These are phyloP conservation scores for Pichiaceae sp. DNA, from an alignment of 1,139 yeast genomes.

Conservation along the genomic window DNA sequence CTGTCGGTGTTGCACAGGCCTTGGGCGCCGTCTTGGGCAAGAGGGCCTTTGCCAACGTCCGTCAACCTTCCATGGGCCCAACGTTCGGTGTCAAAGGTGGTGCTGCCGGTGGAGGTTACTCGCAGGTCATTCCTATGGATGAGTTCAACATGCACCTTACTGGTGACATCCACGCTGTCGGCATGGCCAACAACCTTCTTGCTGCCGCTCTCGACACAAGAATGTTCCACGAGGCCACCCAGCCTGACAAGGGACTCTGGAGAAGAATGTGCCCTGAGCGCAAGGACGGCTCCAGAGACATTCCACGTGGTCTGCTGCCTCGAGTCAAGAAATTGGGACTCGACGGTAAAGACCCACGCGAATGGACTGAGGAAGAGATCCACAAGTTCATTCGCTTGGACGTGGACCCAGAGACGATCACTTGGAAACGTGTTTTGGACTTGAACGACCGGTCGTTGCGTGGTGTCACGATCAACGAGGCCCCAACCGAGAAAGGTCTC, in stretches of 20 bases:
- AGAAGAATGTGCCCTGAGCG: conserved; percentile 82
- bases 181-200: conserved; percentile 88
- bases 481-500: conserved; percentile 90
- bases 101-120: conserved; percentile 99
- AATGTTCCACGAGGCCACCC: conserved; percentile 95
- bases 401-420: conserved; percentile 87
- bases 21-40: conserved; percentile 86
- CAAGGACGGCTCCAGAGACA: conserved; percentile 65
- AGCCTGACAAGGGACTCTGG: conserved; percentile 79
- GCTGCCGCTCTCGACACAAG: conserved; percentile 98
- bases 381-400: conserved; percentile 75
- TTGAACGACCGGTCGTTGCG: conserved; percentile 91
- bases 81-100: conserved; percentile 99
- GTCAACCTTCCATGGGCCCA: conserved; percentile 99
- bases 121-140: conserved; percentile 98
- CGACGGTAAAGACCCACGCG: conserved; percentile 71
- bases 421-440: conserved; percentile 96
- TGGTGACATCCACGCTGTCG: conserved; percentile 96
- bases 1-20: conserved; percentile 95
- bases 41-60: conserved; percentile 87
- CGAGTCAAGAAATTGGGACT: conserved; percentile 79
- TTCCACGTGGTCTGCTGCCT: conserved; percentile 70
- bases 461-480: conserved; percentile 87
- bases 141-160: conserved; percentile 97
- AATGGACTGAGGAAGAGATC: conserved; percentile 73